Percentiles rank a stretch among this genome's conserved stretches.
phyloP scores from a whole-genome alignment of 164 flowering plant genomes.

The Aristolochia californica region DNA sequence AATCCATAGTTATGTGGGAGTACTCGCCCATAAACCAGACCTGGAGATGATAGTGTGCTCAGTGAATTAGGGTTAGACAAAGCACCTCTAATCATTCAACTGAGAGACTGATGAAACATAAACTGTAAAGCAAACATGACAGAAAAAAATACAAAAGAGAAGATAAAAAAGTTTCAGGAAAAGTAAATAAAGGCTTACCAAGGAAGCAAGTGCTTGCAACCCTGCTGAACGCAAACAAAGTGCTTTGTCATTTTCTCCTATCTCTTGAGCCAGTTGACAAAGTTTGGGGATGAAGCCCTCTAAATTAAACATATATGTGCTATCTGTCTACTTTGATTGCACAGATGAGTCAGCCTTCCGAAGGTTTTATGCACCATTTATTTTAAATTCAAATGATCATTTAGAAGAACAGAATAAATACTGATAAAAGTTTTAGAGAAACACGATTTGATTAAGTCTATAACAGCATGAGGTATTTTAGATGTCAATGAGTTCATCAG shows the following conservation, averaged over 20 bases:
- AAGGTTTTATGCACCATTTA: neutral
- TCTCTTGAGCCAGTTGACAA: conserved; percentile 70
- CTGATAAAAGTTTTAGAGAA: neutral
- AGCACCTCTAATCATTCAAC: neutral
- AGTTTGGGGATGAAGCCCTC: conserved; percentile 86
- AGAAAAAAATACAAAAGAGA: too few relatives aligned
- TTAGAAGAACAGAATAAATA: too few relatives aligned
- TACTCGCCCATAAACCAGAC: conserved; percentile 82
- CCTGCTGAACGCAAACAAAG: conserved; percentile 63
- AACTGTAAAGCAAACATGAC: neutral
- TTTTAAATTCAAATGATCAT: neutral
- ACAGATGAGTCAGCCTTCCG: conserved; percentile 5
- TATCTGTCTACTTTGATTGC: conserved; percentile 38
- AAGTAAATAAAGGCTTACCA: conserved; percentile 34
- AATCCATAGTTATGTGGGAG: conserved; percentile 73
- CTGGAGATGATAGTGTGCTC: conserved; percentile 17
- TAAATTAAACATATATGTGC: conserved; percentile 81
- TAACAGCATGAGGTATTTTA: neutral
- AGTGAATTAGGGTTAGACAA: neutral
- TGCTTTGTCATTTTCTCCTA: conserved; percentile 61
- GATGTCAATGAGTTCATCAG: neutral
- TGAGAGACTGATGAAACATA: neutral
- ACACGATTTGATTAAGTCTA: neutral
- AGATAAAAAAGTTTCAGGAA: too few relatives aligned
- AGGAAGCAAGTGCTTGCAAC: conserved; percentile 54